Base-by-base conservation (phyloP, 2,329 filamentous ascomycete species). In the Botrytis cinerea region DNA sequence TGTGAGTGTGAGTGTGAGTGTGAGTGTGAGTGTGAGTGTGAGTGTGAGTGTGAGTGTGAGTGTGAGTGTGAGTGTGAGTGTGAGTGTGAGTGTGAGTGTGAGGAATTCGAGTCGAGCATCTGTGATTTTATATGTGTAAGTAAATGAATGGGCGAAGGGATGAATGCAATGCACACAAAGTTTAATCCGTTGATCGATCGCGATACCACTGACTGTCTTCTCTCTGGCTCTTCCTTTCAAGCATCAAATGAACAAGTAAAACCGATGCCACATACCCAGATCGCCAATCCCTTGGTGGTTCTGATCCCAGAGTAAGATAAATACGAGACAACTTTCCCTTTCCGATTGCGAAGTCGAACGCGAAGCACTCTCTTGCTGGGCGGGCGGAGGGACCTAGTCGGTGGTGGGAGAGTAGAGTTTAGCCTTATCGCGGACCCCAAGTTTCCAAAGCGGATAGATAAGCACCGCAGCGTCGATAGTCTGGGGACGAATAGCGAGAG, bases 371-470 rank as follows among this genome's bases (percentile, higher is more conserved):
- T 32, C 32, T 2, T 32, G 32, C 32, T 48, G 25, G 46, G 46
- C 25, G 10, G 22, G 22, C 25, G 46, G 46, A 48, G 46, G 9
- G 1, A 12, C 1, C 9, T 48, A 12, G 46, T 4, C 10, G 46
- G 32, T 32, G 32, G 32, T 32, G 32, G 32, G 32, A 32, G 32
- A 8, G 10, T 8, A 45, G 43, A 45, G 14, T 35, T 4, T 38
- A 40, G 59, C 59, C 59, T 61, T 62, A 62, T 62, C 38, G 60
- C 8, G 18, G 38, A 62, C 25, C 38, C 38, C 25, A 43, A 62
- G 38, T 62, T 43, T 59, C 25, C 20, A 62, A 62, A 62, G 60
- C 38, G 60, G 60, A 43, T 40, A 62, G 60, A 62, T 62, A 62
- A 62, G 60, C 60, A 62, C 38, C 12, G 12, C 60, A 28, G 51